phyloP scores from a whole-genome alignment of 352 stramenopile species.

The Phytophthora tubulina region DNA sequence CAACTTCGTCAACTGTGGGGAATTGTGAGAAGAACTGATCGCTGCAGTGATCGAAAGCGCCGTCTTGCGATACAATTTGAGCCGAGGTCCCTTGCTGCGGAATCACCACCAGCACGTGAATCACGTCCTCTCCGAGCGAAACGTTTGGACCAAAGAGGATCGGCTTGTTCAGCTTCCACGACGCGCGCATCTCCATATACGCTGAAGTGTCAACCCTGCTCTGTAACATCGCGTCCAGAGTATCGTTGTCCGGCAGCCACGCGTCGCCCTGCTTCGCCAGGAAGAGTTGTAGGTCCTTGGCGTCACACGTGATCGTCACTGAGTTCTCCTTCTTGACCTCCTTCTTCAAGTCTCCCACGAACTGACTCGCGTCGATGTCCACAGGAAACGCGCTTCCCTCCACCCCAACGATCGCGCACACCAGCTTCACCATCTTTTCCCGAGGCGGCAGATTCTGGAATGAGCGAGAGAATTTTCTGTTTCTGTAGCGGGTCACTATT shows the following conservation, averaged over 20 bases:
- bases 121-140: constrained; percentile 21
- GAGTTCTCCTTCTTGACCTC: constrained; percentile 16
- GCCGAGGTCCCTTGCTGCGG: no score
- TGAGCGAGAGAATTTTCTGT: no score
- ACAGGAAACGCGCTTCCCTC: not conserved
- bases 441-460: no score
- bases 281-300: constrained; percentile 16
- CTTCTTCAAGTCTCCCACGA: constrained; percentile 3
- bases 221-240: constrained; percentile 14
- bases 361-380: not conserved
- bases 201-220: constrained; percentile 11
- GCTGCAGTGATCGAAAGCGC: no score
- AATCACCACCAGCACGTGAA: constrained; percentile 30
- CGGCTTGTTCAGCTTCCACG: constrained; percentile 27
- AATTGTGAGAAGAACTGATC: no score
- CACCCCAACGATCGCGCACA: not conserved
- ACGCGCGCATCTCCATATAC: constrained; percentile 20
- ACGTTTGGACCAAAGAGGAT: constrained; percentile 17
- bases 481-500: no score
- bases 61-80: no score
- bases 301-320: not conserved
- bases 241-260: constrained; percentile 20
- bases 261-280: constrained; percentile 12
- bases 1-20: no score
- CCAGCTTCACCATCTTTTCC: no score